These are phyloP conservation scores for Lodderomyces jiufengensis DNA, from an alignment of 1,139 yeast species.

Conservation along the genomic window DNA sequence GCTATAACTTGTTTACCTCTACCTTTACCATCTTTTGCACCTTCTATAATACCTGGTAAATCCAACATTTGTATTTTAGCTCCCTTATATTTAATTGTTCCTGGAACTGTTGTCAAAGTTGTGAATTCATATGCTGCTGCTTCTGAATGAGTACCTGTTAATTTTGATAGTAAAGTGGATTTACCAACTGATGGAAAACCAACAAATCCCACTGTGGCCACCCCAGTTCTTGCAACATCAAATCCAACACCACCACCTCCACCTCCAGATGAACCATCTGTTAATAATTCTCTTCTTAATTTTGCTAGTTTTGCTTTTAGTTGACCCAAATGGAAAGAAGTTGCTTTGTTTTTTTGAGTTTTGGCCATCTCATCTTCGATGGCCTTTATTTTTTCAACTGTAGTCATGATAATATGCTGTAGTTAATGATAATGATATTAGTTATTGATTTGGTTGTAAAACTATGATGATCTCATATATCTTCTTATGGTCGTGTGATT, in stretches of 20 bases:
- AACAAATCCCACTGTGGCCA: slow-evolving; percentile 93
- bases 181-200: slow-evolving; percentile 99
- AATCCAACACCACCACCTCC: slow-evolving; percentile 92
- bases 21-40: slow-evolving; percentile 99
- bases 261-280: slow-evolving; percentile 66
- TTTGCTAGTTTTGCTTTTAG: slow-evolving; percentile 94
- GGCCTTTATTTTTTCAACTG: slow-evolving; percentile 85
- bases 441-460: no score
- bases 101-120: slow-evolving; percentile 95
- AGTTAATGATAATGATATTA: background rate
- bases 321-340: slow-evolving; percentile 95
- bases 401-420: slow-evolving; percentile 47
- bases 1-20: slow-evolving; percentile 99
- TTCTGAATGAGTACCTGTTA: slow-evolving; percentile 95
- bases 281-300: slow-evolving; percentile 82
- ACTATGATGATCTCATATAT: background rate
- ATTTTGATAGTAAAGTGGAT: slow-evolving; percentile 75
- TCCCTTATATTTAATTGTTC: slow-evolving; percentile 92
- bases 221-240: slow-evolving; percentile 98
- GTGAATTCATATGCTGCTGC: slow-evolving; percentile 98
- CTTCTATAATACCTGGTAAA: slow-evolving; percentile 97
- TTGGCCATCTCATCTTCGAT: slow-evolving; percentile 95
- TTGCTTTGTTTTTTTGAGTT: slow-evolving; percentile 94
- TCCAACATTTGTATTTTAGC: slow-evolving; percentile 97
- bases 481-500: slow-evolving; percentile 7